phyloP scores from a whole-genome alignment of 2,329 filamentous ascomycete genomes.

The Aspergillus intermedius region DNA sequence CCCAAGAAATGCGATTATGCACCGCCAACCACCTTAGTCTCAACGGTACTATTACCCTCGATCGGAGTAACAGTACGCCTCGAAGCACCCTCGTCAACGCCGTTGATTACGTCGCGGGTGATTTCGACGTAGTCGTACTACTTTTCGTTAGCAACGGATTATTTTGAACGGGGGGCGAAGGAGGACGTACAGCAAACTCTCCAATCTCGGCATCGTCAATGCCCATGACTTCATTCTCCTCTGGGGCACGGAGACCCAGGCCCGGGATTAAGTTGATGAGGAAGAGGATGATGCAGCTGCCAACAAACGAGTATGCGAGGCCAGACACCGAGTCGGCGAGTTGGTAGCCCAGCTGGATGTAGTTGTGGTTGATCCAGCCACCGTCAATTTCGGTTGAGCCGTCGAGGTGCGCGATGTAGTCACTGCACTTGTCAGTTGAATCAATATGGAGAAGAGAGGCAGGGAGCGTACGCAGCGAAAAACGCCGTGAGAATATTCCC shows the following conservation, averaged over 20 bases:
- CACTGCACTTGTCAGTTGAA: constrained; percentile 33
- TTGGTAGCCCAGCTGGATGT: constrained; percentile 77
- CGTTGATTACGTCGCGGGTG: constrained; percentile 59
- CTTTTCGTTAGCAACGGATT: constrained; percentile 3
- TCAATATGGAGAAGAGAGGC: not conserved
- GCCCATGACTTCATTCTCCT: constrained; percentile 74
- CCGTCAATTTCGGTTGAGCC: constrained; percentile 61
- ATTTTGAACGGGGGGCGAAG: not conserved
- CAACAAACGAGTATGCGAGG: constrained; percentile 68
- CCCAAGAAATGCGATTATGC: not conserved
- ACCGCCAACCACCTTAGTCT: constrained; percentile 10
- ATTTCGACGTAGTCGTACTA: constrained; percentile 86
- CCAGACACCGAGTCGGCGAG: constrained; percentile 73
- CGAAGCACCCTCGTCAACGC: constrained; percentile 20
- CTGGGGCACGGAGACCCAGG: constrained; percentile 64
- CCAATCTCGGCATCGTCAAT: constrained; percentile 88
- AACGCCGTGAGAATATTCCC: constrained; percentile 74
- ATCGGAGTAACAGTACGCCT: constrained; percentile 8
- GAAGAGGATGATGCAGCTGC: constrained; percentile 73
- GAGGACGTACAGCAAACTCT: constrained; percentile 66
- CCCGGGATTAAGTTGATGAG: constrained; percentile 73
- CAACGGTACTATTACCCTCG: constrained; percentile 1
- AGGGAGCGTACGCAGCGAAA: constrained; percentile 62
- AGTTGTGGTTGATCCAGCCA: constrained; percentile 79
- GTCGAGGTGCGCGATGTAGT: constrained; percentile 78